These are phyloP conservation scores for Prunus padus DNA, from an alignment of 306 rosid genomes.

Conservation along the genomic window DNA sequence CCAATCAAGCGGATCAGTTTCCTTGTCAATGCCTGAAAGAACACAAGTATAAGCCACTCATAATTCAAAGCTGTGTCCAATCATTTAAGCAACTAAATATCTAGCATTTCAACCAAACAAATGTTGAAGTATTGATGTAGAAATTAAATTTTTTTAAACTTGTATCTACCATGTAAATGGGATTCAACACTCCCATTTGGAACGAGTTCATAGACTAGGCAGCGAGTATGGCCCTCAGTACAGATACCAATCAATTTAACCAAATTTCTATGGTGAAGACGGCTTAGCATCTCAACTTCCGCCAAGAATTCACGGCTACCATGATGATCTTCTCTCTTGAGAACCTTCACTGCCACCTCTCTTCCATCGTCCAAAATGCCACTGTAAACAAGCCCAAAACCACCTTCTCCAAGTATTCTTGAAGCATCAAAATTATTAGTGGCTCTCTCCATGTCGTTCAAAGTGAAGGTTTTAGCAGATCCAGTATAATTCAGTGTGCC, in stretches of 20 bases:
- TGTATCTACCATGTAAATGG: conserved; percentile 76
- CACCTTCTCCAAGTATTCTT: conserved; percentile 98
- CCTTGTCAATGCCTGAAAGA: conserved; percentile 74
- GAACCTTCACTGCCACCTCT: conserved; percentile 88
- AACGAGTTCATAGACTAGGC: conserved; percentile 90
- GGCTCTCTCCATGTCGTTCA: conserved; percentile 74
- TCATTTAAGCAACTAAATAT: background rate
- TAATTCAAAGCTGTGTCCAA: conserved; percentile 1
- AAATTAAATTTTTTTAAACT: conserved; percentile 14
- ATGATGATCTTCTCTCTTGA: conserved; percentile 78
- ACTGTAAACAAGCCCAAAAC: conserved; percentile 86
- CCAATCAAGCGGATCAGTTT: conserved; percentile 83
- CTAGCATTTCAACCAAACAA: conserved; percentile 3
- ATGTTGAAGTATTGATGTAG: background rate
- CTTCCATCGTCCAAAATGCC: conserved; percentile 80
- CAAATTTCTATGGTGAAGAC: conserved; percentile 90
- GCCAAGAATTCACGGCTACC: conserved; percentile 96
- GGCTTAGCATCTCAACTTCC: conserved; percentile 97
- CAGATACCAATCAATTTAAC: conserved; percentile 86
- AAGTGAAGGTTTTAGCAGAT: conserved; percentile 68
- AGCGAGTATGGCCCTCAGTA: conserved; percentile 73
- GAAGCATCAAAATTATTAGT: conserved; percentile 73
- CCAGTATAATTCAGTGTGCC: conserved; percentile 62
- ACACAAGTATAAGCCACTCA: conserved; percentile 14
- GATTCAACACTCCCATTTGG: conserved; percentile 98